Percentiles rank a stretch among this genome's conserved stretches.
Evolutionary conservation across 2,329 filamentous ascomycete genomes (phyloP).

Genomic region (Neofusicoccum cordaticola): DNA sequence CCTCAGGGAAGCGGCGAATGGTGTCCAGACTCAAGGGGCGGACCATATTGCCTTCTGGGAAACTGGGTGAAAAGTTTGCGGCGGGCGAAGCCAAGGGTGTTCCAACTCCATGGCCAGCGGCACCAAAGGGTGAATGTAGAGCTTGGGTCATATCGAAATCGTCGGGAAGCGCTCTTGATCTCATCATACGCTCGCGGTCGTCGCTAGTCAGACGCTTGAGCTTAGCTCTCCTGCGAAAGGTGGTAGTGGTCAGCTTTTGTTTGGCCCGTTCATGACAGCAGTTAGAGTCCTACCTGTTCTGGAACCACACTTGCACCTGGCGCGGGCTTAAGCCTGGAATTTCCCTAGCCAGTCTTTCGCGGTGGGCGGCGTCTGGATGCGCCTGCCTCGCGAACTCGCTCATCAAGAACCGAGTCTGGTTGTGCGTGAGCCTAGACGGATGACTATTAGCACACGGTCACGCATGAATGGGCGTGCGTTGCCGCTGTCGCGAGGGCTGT

Average conservation of each 20-base stretch:
- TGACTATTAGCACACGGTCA: neutral
- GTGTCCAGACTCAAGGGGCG: slow-evolving; percentile 67
- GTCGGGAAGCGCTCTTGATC: slow-evolving; percentile 58
- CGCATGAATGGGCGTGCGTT: no score
- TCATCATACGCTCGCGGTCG: slow-evolving; percentile 60
- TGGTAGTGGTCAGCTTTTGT: neutral
- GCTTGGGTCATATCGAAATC: slow-evolving; percentile 60
- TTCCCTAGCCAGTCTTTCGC: slow-evolving; percentile 81
- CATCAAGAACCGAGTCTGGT: slow-evolving; percentile 96
- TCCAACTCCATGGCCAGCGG: slow-evolving; percentile 40
- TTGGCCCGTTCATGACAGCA: neutral
- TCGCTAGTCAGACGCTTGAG: slow-evolving; percentile 60
- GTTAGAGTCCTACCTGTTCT: slow-evolving; percentile 74
- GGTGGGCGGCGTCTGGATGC: slow-evolving; percentile 86
- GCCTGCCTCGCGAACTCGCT: slow-evolving; percentile 94
- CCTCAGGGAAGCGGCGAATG: slow-evolving; percentile 60
- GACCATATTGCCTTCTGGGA: slow-evolving; percentile 59
- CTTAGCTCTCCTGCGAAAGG: slow-evolving; percentile 53
- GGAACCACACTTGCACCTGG: slow-evolving; percentile 98
- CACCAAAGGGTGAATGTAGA: slow-evolving; percentile 54
- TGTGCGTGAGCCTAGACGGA: slow-evolving; percentile 75
- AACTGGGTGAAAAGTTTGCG: slow-evolving; percentile 35
- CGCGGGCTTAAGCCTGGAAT: slow-evolving; percentile 88
- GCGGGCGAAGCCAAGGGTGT: slow-evolving; percentile 49
- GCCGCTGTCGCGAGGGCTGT: neutral